phyloP scores from a whole-genome alignment of 2,329 filamentous ascomycete genomes.

The Sporothrix euskadiensis region DNA sequence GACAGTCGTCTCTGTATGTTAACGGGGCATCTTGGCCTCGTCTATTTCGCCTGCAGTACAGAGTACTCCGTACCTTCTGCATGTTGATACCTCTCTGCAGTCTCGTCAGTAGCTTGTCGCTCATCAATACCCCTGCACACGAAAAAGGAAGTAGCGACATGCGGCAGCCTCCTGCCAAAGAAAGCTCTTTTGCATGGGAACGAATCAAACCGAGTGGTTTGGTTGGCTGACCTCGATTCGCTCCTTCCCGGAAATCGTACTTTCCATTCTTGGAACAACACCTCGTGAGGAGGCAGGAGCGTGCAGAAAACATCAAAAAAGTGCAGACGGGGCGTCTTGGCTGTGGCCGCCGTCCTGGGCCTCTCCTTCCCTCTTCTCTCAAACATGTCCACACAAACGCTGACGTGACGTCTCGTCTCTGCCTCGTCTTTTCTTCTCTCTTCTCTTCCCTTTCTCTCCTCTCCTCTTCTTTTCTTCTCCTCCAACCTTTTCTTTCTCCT shows the following conservation, averaged over 20 bases:
- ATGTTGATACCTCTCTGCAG: background rate
- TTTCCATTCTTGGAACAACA: conserved; percentile 11
- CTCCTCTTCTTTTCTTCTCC: conserved; percentile 24
- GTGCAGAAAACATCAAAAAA: background rate
- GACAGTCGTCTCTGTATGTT: background rate
- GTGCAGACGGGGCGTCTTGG: background rate
- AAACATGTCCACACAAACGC: conserved; percentile 5
- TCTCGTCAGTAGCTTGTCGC: background rate
- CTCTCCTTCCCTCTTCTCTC: conserved; percentile 18
- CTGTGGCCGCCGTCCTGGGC: conserved; percentile 15
- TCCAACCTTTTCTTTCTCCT: conserved; percentile 30
- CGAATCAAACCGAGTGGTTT: conserved; percentile 16
- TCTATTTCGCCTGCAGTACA: background rate
- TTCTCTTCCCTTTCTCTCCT: background rate
- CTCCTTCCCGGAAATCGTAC: background rate
- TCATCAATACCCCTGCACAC: background rate
- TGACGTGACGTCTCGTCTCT: conserved; percentile 19
- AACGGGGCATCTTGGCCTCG: background rate
- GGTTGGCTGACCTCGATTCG: conserved; percentile 18
- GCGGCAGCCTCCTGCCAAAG: conserved; percentile 14
- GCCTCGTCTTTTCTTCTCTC: conserved; percentile 21
- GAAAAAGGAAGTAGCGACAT: background rate
- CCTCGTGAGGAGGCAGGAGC: conserved; percentile 1
- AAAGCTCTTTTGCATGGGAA: conserved; percentile 12
- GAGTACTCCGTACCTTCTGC: background rate